Evolutionary conservation across 2,329 filamentous ascomycete genomes (phyloP).

Genomic region (Atkinsonella texensis): DNA sequence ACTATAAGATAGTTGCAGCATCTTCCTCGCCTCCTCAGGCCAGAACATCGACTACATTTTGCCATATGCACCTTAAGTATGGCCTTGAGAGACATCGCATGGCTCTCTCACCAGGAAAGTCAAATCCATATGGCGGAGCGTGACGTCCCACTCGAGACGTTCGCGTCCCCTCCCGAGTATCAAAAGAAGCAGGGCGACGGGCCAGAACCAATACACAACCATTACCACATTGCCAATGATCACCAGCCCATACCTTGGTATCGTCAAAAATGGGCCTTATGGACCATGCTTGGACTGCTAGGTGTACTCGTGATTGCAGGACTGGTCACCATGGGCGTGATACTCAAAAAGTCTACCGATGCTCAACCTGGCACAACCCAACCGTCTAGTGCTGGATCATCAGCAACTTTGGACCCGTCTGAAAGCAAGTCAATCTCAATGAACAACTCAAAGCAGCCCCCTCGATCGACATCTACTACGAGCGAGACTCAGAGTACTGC

Average conservation of each 20-base stretch:
- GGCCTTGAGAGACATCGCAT: conserved; percentile 1
- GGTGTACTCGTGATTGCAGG: conserved; percentile 4
- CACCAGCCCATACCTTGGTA: conserved; percentile 7
- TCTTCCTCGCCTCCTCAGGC: background rate
- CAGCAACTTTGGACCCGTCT: background rate
- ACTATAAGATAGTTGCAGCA: background rate
- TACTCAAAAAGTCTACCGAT: conserved; percentile 6
- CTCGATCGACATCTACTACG: background rate
- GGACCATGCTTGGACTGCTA: conserved; percentile 3
- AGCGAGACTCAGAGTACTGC: background rate
- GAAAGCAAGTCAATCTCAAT: background rate
- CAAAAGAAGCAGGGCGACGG: background rate
- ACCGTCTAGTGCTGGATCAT: background rate
- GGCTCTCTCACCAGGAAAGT: background rate
- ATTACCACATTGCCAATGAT: conserved; percentile 8
- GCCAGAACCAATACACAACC: conserved; percentile 8
- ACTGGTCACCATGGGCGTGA: conserved; percentile 8
- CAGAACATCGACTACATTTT: background rate
- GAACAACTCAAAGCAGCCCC: background rate
- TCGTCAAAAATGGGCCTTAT: conserved; percentile 8
- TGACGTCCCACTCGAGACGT: background rate
- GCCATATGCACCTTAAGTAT: background rate
- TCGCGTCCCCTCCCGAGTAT: conserved; percentile 2
- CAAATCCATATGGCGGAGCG: background rate
- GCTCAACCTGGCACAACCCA: background rate